Conservation (phyloP, 495 filamentous ascomycete genomes). For the Glonium stellatum region DNA sequence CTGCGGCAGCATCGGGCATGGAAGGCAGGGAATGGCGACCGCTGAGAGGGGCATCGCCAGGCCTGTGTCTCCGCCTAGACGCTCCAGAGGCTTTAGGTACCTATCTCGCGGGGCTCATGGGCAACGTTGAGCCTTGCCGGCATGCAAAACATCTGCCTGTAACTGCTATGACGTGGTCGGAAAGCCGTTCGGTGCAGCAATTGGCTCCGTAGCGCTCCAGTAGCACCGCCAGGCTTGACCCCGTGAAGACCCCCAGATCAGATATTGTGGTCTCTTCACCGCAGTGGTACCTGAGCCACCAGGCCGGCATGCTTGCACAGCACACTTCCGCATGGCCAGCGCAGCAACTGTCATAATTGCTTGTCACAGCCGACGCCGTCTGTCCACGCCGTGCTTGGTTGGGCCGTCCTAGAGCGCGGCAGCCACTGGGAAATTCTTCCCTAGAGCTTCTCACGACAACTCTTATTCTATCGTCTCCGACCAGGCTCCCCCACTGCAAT, state of each 20-base stretch:
- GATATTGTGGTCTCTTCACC: not conserved
- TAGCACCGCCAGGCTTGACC: not conserved
- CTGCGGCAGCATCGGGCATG: not conserved
- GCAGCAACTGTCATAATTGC: constrained; percentile 6
- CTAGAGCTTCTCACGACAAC: not conserved
- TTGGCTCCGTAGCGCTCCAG: not conserved
- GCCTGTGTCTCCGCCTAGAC: not conserved
- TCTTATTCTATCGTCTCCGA: not conserved
- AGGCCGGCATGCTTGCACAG: not conserved
- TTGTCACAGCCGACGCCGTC: constrained; percentile 7
- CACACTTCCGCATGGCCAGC: not conserved
- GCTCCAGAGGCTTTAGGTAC: not conserved
- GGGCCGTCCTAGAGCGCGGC: not conserved
- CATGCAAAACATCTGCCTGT: not conserved
- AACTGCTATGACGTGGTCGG: not conserved
- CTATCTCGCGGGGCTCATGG: too few relatives aligned
- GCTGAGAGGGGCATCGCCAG: not conserved
- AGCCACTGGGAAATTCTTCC: not conserved
- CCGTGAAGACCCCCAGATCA: not conserved
- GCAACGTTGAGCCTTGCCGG: not conserved
- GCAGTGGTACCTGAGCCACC: not conserved
- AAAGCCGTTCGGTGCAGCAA: not conserved
- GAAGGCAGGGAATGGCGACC: too few relatives aligned
- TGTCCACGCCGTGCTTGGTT: not conserved
- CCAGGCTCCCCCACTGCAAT: constrained; percentile 10